Evolutionary conservation across 2,329 filamentous ascomycete genomes (phyloP).

Genomic region (Rhexocercosporidium sp.): DNA sequence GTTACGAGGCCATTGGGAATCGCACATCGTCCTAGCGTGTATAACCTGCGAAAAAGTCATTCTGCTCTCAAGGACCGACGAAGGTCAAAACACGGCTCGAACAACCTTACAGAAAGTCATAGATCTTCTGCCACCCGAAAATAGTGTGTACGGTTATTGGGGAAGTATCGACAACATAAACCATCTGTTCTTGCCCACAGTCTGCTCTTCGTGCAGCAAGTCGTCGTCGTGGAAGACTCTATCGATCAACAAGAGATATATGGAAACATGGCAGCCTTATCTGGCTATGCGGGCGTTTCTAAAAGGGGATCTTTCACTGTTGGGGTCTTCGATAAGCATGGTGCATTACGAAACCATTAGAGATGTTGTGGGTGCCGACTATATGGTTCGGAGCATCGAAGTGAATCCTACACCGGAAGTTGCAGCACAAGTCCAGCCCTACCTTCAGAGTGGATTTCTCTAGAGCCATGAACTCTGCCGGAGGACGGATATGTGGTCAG

Average conservation of each 20-base stretch:
- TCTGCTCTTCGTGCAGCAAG: conserved; percentile 10
- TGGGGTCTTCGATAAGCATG: conserved; percentile 4
- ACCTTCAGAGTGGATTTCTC: conserved; percentile 5
- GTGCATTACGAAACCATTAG: conserved; percentile 4
- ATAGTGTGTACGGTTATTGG: neutral
- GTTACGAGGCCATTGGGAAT: conserved; percentile 2
- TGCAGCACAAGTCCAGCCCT: conserved; percentile 2
- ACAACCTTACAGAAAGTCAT: neutral
- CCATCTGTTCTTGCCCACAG: conserved; percentile 3
- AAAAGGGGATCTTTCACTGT: conserved; percentile 1
- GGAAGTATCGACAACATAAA: neutral
- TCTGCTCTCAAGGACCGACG: neutral
- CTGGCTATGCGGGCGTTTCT: conserved; percentile 10
- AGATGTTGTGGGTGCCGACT: neutral
- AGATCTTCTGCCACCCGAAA: neutral
- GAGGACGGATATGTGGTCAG: too few relatives aligned
- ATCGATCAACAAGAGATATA: neutral
- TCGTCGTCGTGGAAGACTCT: conserved; percentile 2
- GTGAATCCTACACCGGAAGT: neutral
- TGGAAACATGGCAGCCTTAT: conserved; percentile 7
- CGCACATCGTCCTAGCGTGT: conserved; percentile 10
- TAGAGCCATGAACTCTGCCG: too few relatives aligned
- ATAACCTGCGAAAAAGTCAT: conserved; percentile 7
- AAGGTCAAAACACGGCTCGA: neutral
- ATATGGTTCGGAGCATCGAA: neutral